Base-by-base conservation (phyloP, 1,284 basidiomycete genomes). In the Trichosporon sp. region DNA sequence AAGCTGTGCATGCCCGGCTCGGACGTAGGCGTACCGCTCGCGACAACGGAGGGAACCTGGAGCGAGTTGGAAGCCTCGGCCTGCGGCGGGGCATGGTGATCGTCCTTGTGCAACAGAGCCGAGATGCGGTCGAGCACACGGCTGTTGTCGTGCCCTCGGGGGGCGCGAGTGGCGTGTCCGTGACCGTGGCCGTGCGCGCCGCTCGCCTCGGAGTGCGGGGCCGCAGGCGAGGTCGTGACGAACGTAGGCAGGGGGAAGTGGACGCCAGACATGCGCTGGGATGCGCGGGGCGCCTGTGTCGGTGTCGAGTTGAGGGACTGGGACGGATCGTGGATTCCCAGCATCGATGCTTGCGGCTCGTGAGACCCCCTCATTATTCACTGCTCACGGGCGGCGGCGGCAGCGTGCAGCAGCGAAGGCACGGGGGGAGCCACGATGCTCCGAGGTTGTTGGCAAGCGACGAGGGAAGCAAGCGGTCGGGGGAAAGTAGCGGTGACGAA, bases 1-100 rank as follows among this genome's bases (percentile, higher is more conserved):
- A 66, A 63, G 59, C 59, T 63, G 31, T 63, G 31, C 31, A 31
- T 14, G 14, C 32, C 32, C 32, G 59, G 74, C 68, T 16, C 69
- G 54, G 67, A 3, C 46, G 38, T 35, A 8, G 59, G 67, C 10
- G 38, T n/a, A 19, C 32, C 32, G 12, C 38, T 10, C 8, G 2
- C 43, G 14, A 5, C 2, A 4, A n/a, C 54, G 12, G 38, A 16
- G 10, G 37, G 21, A 11, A 26, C 66, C 37, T 37, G 19, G 6
- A 26, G 26, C 43, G 21, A 8, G 64, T 43, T 32, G 21, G 65
- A 26, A 14, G 32, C 19, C 2, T 64, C 32, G 63, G 40, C 21
- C 26, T 26, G 26, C 5, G 35, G 35, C 35, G 35, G 35, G 8
- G 35, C 35, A 10, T 37, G 35, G 35, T 37, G 35, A 37, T 46